A percentile compares a stretch with the other conserved stretches of the same genome.
phyloP scores from a whole-genome alignment of 2,329 filamentous ascomycete species.

The Botrytis sinoallii region DNA sequence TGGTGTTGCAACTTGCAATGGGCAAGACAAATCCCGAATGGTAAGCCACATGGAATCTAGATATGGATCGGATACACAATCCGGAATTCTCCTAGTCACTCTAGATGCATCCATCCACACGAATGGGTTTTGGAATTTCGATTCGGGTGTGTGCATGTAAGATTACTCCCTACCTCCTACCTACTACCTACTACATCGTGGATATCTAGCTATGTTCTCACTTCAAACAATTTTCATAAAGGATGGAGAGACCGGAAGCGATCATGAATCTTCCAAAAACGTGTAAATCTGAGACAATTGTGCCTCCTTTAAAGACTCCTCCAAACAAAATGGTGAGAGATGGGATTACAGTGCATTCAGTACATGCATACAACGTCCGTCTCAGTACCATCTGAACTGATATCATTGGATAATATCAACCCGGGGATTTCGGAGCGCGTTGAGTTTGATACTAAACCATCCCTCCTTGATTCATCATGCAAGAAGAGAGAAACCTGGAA shows the following conservation, averaged over 20 bases:
- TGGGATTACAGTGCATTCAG: background rate
- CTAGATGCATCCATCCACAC: background rate
- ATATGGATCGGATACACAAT: background rate
- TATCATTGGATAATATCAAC: background rate
- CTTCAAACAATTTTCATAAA: background rate
- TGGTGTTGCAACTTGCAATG: background rate
- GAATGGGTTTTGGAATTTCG: background rate
- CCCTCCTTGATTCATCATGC: background rate
- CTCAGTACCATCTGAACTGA: background rate
- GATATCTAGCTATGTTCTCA: background rate
- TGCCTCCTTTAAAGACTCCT: background rate
- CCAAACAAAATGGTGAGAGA: background rate
- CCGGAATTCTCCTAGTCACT: slow-evolving; percentile 9
- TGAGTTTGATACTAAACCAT: background rate
- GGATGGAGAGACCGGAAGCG: background rate
- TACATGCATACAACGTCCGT: background rate
- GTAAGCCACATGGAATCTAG: background rate
- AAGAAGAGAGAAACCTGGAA: background rate
- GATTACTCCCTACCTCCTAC: background rate
- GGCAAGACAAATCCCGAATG: background rate
- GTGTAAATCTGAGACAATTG: background rate
- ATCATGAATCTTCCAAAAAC: background rate
- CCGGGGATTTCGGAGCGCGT: background rate
- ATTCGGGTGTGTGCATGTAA: background rate
- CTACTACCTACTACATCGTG: too few species aligned